A percentile compares a stretch with the other conserved stretches of the same genome.
Evolutionary conservation across 2,329 filamentous ascomycete species (phyloP).

Genomic region (Lasiodiplodia sp.): DNA sequence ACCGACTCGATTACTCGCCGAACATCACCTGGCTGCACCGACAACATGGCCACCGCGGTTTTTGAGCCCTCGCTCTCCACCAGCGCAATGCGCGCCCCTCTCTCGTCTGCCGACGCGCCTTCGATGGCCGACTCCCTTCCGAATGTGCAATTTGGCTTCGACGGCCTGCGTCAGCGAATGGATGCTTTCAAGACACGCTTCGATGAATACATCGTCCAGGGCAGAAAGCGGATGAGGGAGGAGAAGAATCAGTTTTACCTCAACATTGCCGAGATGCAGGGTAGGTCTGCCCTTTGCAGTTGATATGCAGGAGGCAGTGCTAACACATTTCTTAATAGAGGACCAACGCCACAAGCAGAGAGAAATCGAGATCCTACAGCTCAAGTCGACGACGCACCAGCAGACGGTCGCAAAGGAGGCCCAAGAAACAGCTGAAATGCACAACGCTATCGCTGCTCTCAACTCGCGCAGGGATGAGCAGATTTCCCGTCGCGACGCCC

Average conservation of each 20-base stretch:
- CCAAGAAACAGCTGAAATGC: constrained; percentile 73
- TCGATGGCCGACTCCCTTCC: constrained; percentile 82
- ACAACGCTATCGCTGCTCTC: constrained; percentile 64
- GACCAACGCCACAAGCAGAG: constrained; percentile 89
- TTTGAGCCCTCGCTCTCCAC: constrained; percentile 76
- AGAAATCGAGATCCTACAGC: constrained; percentile 81
- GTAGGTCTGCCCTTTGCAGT: constrained; percentile 57
- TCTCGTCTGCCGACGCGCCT: constrained; percentile 62
- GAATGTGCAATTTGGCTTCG: constrained; percentile 93
- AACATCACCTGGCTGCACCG: neutral
- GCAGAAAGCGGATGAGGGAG: constrained; percentile 86
- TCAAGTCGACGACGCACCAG: constrained; percentile 74
- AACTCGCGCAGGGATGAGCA: constrained; percentile 64
- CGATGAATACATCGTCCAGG: constrained; percentile 91
- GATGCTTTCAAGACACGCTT: constrained; percentile 88
- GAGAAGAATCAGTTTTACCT: constrained; percentile 94
- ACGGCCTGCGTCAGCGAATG: constrained; percentile 95
- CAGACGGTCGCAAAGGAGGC: constrained; percentile 79
- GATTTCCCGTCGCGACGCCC: constrained; percentile 61
- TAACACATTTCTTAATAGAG: constrained; percentile 62
- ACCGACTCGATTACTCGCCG: no score
- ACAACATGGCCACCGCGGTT: constrained; percentile 54
- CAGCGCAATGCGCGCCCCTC: constrained; percentile 65
- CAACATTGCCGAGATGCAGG: constrained; percentile 87
- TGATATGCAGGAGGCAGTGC: neutral